Evolutionary conservation across 352 stramenopile genomes (phyloP), one percentile per base, ranked within the genome.

Genomic region (Pythium vanterpoolii): DNA sequence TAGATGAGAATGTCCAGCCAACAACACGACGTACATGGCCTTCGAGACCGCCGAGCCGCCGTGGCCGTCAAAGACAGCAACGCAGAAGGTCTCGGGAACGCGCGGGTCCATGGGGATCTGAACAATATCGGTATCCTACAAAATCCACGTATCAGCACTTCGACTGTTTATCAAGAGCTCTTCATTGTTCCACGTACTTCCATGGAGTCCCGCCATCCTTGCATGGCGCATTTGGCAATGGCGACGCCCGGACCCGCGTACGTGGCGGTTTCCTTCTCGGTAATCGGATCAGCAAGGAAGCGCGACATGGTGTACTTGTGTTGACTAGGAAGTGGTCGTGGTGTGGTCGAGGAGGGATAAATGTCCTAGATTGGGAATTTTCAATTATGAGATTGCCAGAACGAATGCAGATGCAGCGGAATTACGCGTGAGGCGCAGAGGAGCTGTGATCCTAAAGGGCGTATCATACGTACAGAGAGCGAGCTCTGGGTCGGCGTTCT

Each of bases 61-160:
- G 44, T 95, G 86, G 50, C 86, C 86, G 53, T 95, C 86, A 60
- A 95, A 95, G 31, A 95, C 79, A 19, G 76, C 86, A 44, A 95
- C 79, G 47, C 78, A 91, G 44, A 65, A 76, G 8, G 69, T 83
- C 46, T 89, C 78, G 4, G 77, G 74, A 14, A 75, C 67, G 40
- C 71, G 67, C 23, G 69, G 43, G 55, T 91, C 69, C 67, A 92
- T 81, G 10, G 84, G 79, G 46, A 88, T 69, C 56, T 82, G 55
- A 13, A 90, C 75, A 59, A 92, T 85, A 51, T 92, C 80, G 28
- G 87, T 71, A 60, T 93, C 84, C 78, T 93, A 38, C 18, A 33
- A 5, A 45, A 24, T 54, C 26, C 27, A 52, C 18, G 2, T 5
- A 26, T 38, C 2, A 38, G n/a, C n/a, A n/a, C 11, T 18, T 38